Conservation (phyloP, 2,329 filamentous ascomycete genomes). For the Claviceps sp. region DNA sequence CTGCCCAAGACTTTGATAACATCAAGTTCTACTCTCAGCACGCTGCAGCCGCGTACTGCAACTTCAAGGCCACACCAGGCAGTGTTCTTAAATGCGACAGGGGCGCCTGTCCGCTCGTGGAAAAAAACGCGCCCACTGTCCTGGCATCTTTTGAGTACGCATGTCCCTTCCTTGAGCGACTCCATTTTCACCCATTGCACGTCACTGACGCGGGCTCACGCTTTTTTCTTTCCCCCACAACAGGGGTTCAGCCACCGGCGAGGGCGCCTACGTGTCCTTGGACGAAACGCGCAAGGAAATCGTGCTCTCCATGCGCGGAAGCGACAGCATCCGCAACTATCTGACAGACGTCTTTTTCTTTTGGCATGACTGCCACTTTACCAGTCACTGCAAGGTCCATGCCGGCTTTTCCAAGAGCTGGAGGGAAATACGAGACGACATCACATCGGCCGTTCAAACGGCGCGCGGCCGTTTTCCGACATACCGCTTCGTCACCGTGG, state of each 20-base stretch:
- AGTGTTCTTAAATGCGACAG: slow-evolving; percentile 28
- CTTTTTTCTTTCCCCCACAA: neutral
- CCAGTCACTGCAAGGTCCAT: slow-evolving; percentile 36
- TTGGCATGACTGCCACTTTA: slow-evolving; percentile 17
- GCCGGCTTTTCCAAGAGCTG: slow-evolving; percentile 47
- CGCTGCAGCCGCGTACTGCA: slow-evolving; percentile 40
- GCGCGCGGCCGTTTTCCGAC: slow-evolving; percentile 33
- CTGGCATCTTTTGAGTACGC: slow-evolving; percentile 26
- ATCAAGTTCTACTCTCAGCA: slow-evolving; percentile 39
- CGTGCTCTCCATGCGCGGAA: slow-evolving; percentile 48
- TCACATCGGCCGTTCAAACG: slow-evolving; percentile 28
- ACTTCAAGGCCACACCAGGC: slow-evolving; percentile 26
- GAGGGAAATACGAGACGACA: slow-evolving; percentile 33
- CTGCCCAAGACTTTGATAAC: slow-evolving; percentile 11
- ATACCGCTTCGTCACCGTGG: slow-evolving; percentile 46
- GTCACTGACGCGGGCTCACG: slow-evolving; percentile 2
- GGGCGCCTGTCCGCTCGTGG: slow-evolving; percentile 29
- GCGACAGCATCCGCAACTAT: slow-evolving; percentile 45
- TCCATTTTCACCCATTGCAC: too few relatives aligned
- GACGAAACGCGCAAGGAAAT: slow-evolving; percentile 39
- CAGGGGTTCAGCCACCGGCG: slow-evolving; percentile 29
- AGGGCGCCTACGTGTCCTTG: slow-evolving; percentile 36
- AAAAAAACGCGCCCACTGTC: slow-evolving; percentile 28
- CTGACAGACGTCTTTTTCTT: slow-evolving; percentile 35
- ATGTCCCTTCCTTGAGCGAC: neutral